These are phyloP conservation scores for Candida corydali DNA, from an alignment of 805 yeast species.

Conservation along the genomic window DNA sequence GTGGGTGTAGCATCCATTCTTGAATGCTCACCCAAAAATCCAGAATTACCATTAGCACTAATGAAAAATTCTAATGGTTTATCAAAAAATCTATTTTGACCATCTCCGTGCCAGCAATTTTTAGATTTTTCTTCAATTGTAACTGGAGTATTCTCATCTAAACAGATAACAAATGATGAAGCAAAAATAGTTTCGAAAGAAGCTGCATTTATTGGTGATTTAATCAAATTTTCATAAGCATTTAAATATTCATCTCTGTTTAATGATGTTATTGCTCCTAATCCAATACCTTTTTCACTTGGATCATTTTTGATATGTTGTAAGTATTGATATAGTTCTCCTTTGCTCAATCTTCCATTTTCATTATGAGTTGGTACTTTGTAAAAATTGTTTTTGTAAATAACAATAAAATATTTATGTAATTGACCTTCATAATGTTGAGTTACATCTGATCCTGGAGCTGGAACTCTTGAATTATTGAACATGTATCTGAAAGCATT, in stretches of 20 bases:
- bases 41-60: slow-evolving; percentile 79
- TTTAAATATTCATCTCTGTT: slow-evolving; percentile 80
- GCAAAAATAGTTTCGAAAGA: slow-evolving; percentile 67
- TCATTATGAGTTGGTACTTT: slow-evolving; percentile 58
- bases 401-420: slow-evolving; percentile 68
- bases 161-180: slow-evolving; percentile 74
- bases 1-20: slow-evolving; percentile 99
- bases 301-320: slow-evolving; percentile 41
- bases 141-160: slow-evolving; percentile 69
- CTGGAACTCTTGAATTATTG: slow-evolving; percentile 83
- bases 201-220: slow-evolving; percentile 57
- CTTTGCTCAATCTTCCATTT: slow-evolving; percentile 42
- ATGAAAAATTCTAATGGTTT: slow-evolving; percentile 86
- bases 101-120: slow-evolving; percentile 94
- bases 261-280: slow-evolving; percentile 78
- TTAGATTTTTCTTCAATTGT: slow-evolving; percentile 81
- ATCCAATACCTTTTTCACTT: slow-evolving; percentile 44
- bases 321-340: slow-evolving; percentile 56
- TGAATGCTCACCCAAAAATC: slow-evolving; percentile 94
- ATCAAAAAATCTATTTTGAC: slow-evolving; percentile 85
- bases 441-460: slow-evolving; percentile 57
- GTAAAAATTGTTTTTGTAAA: slow-evolving; percentile 75
- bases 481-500: slow-evolving; percentile 88
- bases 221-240: slow-evolving; percentile 52
- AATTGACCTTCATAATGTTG: slow-evolving; percentile 43